Percentiles rank a stretch among this genome's conserved stretches.
These are phyloP conservation scores for Citrullus colocynthis DNA, from an alignment of 306 rosid species.

Conservation along the genomic window DNA sequence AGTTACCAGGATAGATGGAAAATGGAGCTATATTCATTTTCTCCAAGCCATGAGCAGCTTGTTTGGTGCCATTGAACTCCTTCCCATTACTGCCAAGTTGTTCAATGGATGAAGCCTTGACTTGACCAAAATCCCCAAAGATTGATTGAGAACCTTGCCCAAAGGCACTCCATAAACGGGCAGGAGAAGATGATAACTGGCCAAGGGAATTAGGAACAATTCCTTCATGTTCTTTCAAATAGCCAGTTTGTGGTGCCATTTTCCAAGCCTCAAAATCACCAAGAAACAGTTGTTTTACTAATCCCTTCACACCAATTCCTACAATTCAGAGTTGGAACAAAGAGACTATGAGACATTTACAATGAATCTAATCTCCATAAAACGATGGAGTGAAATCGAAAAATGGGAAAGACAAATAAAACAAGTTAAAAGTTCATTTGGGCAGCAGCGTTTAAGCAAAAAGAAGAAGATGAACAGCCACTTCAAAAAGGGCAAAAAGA, in stretches of 20 bases:
- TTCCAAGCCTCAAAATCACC: constrained; percentile 12
- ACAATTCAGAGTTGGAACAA: background rate
- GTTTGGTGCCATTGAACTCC: constrained; percentile 36
- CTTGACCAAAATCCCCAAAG: constrained; percentile 49
- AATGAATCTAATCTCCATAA: background rate
- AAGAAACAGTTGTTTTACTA: background rate
- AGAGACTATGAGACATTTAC: background rate
- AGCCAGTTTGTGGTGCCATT: constrained; percentile 60
- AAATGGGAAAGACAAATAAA: background rate
- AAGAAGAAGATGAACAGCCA: background rate
- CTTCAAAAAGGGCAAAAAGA: background rate
- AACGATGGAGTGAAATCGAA: background rate
- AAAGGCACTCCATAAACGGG: constrained; percentile 62
- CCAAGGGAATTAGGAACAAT: constrained; percentile 35
- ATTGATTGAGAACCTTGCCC: constrained; percentile 34
- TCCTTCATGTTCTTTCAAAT: constrained; percentile 65
- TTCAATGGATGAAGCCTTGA: constrained; percentile 49
- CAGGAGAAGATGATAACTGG: constrained; percentile 37
- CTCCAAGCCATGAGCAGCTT: constrained; percentile 32
- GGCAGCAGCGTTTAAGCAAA: background rate
- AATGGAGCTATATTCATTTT: constrained; percentile 52
- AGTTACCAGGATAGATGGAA: constrained; percentile 65
- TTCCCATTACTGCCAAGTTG: constrained; percentile 25
- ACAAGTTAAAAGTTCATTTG: background rate
- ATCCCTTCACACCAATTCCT: background rate